Conservation (phyloP, 805 yeast species). For the Lachancea lanzarotensis region DNA sequence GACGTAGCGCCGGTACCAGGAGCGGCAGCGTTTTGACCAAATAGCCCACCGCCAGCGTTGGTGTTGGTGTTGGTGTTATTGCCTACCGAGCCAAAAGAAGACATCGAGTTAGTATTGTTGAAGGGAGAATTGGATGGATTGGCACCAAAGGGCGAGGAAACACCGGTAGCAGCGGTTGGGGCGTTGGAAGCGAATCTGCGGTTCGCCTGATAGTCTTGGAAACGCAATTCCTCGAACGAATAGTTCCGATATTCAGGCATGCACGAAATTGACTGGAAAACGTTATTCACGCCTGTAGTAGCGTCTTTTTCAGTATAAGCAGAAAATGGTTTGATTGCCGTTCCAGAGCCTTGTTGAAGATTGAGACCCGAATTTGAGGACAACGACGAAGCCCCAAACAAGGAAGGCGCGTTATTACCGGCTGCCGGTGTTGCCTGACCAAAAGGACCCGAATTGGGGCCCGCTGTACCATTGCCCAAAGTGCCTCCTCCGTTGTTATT, state of each 20-base stretch:
- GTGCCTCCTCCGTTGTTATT: slow-evolving; percentile 14
- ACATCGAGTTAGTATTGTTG: slow-evolving; percentile 33
- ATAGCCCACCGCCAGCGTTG: slow-evolving; percentile 32
- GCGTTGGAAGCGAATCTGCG: slow-evolving; percentile 23
- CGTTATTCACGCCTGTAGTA: slow-evolving; percentile 46
- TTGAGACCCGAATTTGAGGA: slow-evolving; percentile 9
- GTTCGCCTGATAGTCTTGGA: slow-evolving; percentile 77
- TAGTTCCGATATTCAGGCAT: slow-evolving; percentile 87
- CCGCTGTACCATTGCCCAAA: slow-evolving; percentile 9
- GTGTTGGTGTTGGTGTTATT: slow-evolving; percentile 6
- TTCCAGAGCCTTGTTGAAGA: slow-evolving; percentile 49
- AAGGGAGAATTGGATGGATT: slow-evolving; percentile 26
- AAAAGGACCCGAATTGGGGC: slow-evolving; percentile 12
- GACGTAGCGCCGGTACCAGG: slow-evolving; percentile 24
- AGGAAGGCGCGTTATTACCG: slow-evolving; percentile 10
- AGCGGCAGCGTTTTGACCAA: slow-evolving; percentile 29
- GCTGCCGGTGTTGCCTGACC: slow-evolving; percentile 24
- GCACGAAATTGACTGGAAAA: slow-evolving; percentile 67
- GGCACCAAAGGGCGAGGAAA: slow-evolving; percentile 31
- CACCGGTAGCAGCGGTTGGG: slow-evolving; percentile 27
- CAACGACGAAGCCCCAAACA: slow-evolving; percentile 22
- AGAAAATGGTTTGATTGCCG: slow-evolving; percentile 63
- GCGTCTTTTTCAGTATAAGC: slow-evolving; percentile 68
- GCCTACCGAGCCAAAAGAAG: slow-evolving; percentile 21
- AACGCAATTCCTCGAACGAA: slow-evolving; percentile 83